phyloP scores from a whole-genome alignment of 2,329 filamentous ascomycete species.

The Waltergamsia citrina region DNA sequence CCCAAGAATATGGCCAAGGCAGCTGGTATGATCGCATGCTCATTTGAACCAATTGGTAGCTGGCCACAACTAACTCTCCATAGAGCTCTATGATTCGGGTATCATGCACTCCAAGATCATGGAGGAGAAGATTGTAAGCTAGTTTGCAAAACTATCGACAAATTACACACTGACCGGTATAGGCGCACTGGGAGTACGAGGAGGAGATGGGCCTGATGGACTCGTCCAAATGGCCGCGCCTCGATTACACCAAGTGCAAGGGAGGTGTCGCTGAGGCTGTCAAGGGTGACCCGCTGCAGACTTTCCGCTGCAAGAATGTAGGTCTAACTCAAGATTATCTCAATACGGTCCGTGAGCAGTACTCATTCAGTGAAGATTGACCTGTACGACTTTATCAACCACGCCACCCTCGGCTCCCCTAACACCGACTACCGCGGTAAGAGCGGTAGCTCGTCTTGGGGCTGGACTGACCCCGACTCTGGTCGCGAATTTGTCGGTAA shows the following conservation, averaged over 20 bases:
- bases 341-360: no score
- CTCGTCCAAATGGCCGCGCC: constrained; percentile 12
- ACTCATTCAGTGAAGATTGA: no score
- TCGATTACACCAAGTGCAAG: constrained; percentile 13
- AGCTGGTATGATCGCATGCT: constrained; percentile 4
- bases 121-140: constrained; percentile 8
- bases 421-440: constrained; percentile 10
- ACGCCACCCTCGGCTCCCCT: constrained; percentile 37
- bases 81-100: constrained; percentile 13
- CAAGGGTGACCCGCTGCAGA: constrained; percentile 11
- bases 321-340: no score
- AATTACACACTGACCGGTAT: background rate
- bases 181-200: constrained; percentile 11
- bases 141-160: background rate
- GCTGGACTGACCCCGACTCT: constrained; percentile 28
- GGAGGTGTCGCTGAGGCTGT: constrained; percentile 12
- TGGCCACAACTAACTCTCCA: background rate
- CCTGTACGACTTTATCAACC: constrained; percentile 42
- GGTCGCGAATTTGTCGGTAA: constrained; percentile 16
- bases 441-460: constrained; percentile 23
- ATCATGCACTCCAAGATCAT: constrained; percentile 11
- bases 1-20: constrained; percentile 11
- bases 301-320: constrained; percentile 13
- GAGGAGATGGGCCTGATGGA: constrained; percentile 13
- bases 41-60: no score